Percentiles rank a stretch among this genome's conserved stretches.
Evolutionary conservation across 805 yeast species (phyloP).

Genomic region (Hanseniaspora mollemarum): DNA sequence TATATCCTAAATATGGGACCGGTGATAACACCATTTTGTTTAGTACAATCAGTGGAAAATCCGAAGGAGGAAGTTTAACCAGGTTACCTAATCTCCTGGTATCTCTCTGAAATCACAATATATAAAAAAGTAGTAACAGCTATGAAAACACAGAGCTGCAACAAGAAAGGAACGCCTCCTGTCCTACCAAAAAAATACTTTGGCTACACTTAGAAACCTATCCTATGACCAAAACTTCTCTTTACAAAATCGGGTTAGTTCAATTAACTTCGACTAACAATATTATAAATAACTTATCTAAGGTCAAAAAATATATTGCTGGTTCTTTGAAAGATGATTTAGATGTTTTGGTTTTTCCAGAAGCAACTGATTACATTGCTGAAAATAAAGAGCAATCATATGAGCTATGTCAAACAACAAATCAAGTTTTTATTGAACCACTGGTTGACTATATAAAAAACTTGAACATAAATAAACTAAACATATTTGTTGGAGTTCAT

Average conservation of each 20-base stretch:
- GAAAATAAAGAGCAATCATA: slow-evolving; percentile 55
- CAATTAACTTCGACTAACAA: slow-evolving; percentile 70
- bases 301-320: slow-evolving; percentile 49
- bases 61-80: too few relatives aligned
- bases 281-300: slow-evolving; percentile 45
- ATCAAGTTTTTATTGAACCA: slow-evolving; percentile 34
- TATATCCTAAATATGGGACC: too few relatives aligned
- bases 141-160: too few relatives aligned
- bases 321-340: slow-evolving; percentile 53
- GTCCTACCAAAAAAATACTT: too few relatives aligned
- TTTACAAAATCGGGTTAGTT: slow-evolving; percentile 56
- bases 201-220: background rate
- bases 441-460: slow-evolving; percentile 38
- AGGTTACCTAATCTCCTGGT: too few relatives aligned
- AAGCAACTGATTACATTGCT: slow-evolving; percentile 83
- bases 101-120: too few relatives aligned
- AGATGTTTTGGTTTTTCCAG: slow-evolving; percentile 72
- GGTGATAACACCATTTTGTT: too few relatives aligned
- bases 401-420: slow-evolving; percentile 41
- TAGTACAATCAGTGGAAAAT: too few relatives aligned
- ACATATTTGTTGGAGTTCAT: slow-evolving; percentile 80
- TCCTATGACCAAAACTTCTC: background rate
- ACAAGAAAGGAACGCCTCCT: too few relatives aligned
- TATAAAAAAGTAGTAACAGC: too few relatives aligned
- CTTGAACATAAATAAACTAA: slow-evolving; percentile 32